Base-by-base conservation (phyloP, 257 asterid species). In the Mitragyna speciosa region DNA sequence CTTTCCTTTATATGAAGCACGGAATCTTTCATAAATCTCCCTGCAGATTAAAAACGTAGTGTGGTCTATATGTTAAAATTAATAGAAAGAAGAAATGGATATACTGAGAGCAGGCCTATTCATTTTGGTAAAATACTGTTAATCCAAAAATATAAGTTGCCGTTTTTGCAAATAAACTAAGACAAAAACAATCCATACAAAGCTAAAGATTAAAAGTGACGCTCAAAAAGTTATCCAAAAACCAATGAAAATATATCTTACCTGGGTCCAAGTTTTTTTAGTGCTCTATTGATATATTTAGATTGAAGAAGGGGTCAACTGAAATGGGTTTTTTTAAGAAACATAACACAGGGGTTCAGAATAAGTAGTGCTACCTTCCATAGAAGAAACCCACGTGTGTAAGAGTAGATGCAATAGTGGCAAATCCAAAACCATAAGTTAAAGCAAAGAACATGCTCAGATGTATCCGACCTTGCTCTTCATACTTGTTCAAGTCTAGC, bases 361-460 rank as follows among this genome's bases (percentile, higher is more conserved):
- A 59, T 31, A 56, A 61, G 49, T 0, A 64, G 49, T 0, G 12
- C 61, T 81, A 92, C 97, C 92, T 90, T 85, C 97, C 97, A 59
- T 93, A 86, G 83, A 93, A 93, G 78, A 93, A 83, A 16, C 80
- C 89, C 67, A 93, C 96, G 30, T 93, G 97, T 19, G 92, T 70
- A 5, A 93, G 68, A 0, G 97, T 93, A 64, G 96, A 73, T 0
- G 97, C 97, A 69, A 93, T 89, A 54, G 97, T 91, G 63, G 97
- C 97, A 48, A 93, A 93, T 52, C 97, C 97, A 59, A 93, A 90
- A 4, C 97, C 97, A 80, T 93, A 93, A 0, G 93, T 78, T 17
- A 91, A 89, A 15, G 92, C 59, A 70, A 93, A 91, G 72, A 93
- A 85, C 0, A 89, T 87, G 84, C 95, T 91, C 91, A 93, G 80